Evolutionary conservation across 176 grass and related monocot species (phyloP), one percentile per base, ranked within the genome.

Genomic region (Olyra latifolia): DNA sequence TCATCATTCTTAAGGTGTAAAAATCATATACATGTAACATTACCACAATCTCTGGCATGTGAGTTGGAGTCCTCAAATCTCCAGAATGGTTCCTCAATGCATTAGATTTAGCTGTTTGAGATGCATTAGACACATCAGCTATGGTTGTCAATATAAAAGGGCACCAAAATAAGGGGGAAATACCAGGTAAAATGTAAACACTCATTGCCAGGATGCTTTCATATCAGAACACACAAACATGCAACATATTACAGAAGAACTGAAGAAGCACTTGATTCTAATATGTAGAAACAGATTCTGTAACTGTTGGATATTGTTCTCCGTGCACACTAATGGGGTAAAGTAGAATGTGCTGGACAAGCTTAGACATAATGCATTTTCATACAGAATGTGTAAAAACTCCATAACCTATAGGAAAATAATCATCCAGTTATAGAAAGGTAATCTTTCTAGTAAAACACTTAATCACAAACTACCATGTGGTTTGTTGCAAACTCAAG

Each of bases 51-150:
- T 93, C 91, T 64, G 93, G 87, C 48, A 92, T 87, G 64, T 91
- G 93, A 62, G 88, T 79, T 41, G 91, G 84, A 90, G 84, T 96
- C 71, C 87, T 96, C 68, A 93, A 78, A 89, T 95, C 96, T 46
- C 92, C 91, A 53, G 81, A 81, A 89, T 85, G 87, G 66, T 79
- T 93, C 82, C 93, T 69, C 57, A 72, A 77, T 80, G 80, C 32
- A 85, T 85, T 95, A 76, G 86, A 32, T 86, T 99, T 99, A 65
- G 76, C 97, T 99, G 92, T 62, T 66, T 77, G 25, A 94, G 65
- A 88, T 83, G 41, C 28, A 77, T 66, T 71, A 83, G 43, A 57
- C 54, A 20, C 28, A 83, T 75, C 22, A 83, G 52, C 65, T 84
- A 46, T n/a, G 25, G 19, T 71, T 64, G 30, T 53, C 40, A 70